Base-by-base conservation (phyloP, 495 filamentous ascomycete species). In the Copromyces sp. region DNA sequence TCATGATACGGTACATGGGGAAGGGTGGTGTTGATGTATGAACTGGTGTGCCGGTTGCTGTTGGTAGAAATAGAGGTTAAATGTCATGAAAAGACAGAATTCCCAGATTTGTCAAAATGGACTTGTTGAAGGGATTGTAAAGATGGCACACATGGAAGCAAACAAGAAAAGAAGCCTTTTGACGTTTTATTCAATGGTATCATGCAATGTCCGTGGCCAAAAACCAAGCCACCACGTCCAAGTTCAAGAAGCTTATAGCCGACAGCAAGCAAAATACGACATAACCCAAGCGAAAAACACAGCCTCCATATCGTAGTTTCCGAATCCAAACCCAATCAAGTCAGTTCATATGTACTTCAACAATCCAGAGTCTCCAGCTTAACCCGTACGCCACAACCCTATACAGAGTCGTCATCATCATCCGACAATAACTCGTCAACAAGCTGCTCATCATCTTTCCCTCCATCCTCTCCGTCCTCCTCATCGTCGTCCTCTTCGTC, bases 381-480 rank as follows among this genome's bases (percentile, higher is more conserved):
- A 39, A 59, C 38, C 61, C 24, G 9, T 69, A 11, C 32, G 14
- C 35, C 40, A 37, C 35, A 40, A 9, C 68, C 72, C 68, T 69
- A 45, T 61, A 70, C 68, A 14, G 29, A 17, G 17, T 70, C 69
- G 39, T 74, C 69, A 29, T 59, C 69, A 29, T 77, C 84, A 77
- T 86, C 85, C 71, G 82, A 81, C 78, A 86, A 75, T 68, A 86
- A 70, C 29, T 86, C 84, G 47, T 82, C 81, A 6, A 86, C 82
- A 4, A 82, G 71, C 65, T 74, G 69, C 29, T 75, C 74, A 17
- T 74, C 73, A 45, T 72, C 73, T 29, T 73, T 70, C 42, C 72
- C 68, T 39, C n/a, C 68, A 42, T 29, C 68, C 8, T n/a, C 42
- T 32, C 71, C 16, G 16, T 72, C 69, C 29, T 74, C 71, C 9